Percentiles rank a stretch among this genome's conserved stretches.
Evolutionary conservation across 345 rosid genomes (phyloP).

Genomic region (Populus davidiana): DNA sequence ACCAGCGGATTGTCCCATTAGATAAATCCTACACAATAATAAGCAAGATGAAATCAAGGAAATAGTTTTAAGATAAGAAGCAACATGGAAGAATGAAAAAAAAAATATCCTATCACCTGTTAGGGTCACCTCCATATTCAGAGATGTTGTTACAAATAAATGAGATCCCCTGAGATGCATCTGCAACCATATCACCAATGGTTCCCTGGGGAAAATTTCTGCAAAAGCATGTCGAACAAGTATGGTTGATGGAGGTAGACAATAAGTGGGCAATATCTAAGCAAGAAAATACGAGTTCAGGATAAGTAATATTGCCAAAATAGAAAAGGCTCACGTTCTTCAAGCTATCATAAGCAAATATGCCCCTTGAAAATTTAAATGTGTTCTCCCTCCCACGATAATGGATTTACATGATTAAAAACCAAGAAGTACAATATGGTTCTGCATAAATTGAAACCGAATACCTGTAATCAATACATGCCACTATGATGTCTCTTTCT

Average conservation of each 20-base stretch:
- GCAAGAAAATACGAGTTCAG: background rate
- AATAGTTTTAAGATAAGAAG: constrained; percentile 12
- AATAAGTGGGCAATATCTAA: background rate
- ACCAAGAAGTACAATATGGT: background rate
- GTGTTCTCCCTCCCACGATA: background rate
- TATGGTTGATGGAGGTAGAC: constrained; percentile 3
- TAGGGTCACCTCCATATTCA: constrained; percentile 34
- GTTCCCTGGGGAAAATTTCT: constrained; percentile 41
- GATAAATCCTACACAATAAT: constrained; percentile 28
- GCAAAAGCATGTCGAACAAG: constrained; percentile 17
- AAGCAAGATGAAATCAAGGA: constrained; percentile 19
- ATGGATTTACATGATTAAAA: constrained; percentile 5
- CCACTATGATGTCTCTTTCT: constrained; percentile 34
- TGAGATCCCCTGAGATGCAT: constrained; percentile 32
- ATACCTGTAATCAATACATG: constrained; percentile 37
- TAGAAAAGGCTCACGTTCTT: background rate
- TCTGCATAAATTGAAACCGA: constrained; percentile 17
- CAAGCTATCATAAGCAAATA: constrained; percentile 6
- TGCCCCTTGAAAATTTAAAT: background rate
- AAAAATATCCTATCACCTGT: constrained; percentile 11
- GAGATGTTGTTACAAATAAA: constrained; percentile 33
- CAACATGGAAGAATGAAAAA: background rate
- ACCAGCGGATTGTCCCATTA: constrained; percentile 37
- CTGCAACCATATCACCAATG: constrained; percentile 31
- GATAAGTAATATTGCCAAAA: background rate